phyloP scores from a whole-genome alignment of 1,139 yeast species.

The Blastobotrys apis region DNA sequence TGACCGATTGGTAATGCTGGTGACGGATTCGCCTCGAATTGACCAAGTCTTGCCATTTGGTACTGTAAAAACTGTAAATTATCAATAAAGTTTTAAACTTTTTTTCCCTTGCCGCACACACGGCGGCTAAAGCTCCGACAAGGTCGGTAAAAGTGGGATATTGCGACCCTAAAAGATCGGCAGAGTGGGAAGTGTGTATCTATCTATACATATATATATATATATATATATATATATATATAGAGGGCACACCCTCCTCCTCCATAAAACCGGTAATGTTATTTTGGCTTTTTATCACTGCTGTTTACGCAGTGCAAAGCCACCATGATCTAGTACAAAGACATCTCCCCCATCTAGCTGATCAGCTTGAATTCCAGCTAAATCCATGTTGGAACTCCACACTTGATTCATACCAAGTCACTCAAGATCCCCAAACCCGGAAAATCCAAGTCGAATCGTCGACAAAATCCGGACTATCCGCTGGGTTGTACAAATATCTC shows the following conservation, averaged over 20 bases:
- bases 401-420: not conserved
- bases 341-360: not conserved
- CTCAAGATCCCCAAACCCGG: not conserved
- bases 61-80: conserved; percentile 59
- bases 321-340: not conserved
- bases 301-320: not conserved
- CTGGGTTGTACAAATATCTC: conserved; percentile 18
- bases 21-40: conserved; percentile 61
- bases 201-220: no score
- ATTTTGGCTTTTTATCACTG: not conserved
- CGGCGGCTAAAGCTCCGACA: no score
- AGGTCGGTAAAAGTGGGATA: no score
- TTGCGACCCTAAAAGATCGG: no score
- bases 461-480: conserved; percentile 14
- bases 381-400: not conserved
- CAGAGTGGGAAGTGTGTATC: no score
- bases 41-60: conserved; percentile 85
- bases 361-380: not conserved
- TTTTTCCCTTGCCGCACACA: no score
- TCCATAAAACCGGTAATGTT: no score
- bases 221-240: no score
- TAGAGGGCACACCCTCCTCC: no score
- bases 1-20: conserved; percentile 79
- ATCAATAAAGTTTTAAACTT: no score
- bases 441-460: conserved; percentile 13